Conservation (phyloP, 495 filamentous ascomycete genomes). For the Aspergillus conjunctus region DNA sequence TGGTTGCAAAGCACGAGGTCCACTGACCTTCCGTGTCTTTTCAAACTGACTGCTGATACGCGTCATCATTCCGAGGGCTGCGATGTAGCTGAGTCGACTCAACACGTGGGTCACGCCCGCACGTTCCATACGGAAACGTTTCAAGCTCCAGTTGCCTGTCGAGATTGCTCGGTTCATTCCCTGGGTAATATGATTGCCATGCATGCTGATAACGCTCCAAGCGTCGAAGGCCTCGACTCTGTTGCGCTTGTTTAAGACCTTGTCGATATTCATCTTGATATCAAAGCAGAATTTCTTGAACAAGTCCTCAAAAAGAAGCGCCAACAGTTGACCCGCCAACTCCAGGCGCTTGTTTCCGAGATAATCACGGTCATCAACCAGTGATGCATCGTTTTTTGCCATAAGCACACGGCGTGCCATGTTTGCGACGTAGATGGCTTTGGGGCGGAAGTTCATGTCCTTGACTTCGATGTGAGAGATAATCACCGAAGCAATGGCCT, state of each 20-base stretch:
- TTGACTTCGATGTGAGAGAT: slow-evolving; percentile 91
- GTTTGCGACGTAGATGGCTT: slow-evolving; percentile 91
- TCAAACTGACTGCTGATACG: slow-evolving; percentile 98
- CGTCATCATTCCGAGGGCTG: slow-evolving; percentile 99
- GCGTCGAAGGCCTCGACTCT: slow-evolving; percentile 86
- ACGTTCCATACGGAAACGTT: slow-evolving; percentile 97
- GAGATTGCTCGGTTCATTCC: slow-evolving; percentile 94
- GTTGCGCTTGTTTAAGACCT: slow-evolving; percentile 86
- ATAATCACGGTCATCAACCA: slow-evolving; percentile 96
- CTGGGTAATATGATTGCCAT: slow-evolving; percentile 78
- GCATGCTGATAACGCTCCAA: slow-evolving; percentile 69
- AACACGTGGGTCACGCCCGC: slow-evolving; percentile 96
- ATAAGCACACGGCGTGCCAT: slow-evolving; percentile 94
- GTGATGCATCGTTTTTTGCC: slow-evolving; percentile 81
- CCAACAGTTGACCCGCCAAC: slow-evolving; percentile 88
- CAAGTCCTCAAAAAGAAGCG: slow-evolving; percentile 94
- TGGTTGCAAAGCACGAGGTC: slow-evolving; percentile 91
- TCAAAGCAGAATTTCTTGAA: slow-evolving; percentile 92
- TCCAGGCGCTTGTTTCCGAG: slow-evolving; percentile 97
- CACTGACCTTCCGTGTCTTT: slow-evolving; percentile 93
- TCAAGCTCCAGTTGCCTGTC: slow-evolving; percentile 95
- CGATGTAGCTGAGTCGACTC: slow-evolving; percentile 93
- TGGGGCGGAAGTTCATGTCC: slow-evolving; percentile 89
- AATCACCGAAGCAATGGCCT: slow-evolving; percentile 86
- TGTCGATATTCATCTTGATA: slow-evolving; percentile 89